These are phyloP conservation scores for Coniochaeta prunicola DNA, from an alignment of 2,329 filamentous ascomycete species.

Conservation along the genomic window DNA sequence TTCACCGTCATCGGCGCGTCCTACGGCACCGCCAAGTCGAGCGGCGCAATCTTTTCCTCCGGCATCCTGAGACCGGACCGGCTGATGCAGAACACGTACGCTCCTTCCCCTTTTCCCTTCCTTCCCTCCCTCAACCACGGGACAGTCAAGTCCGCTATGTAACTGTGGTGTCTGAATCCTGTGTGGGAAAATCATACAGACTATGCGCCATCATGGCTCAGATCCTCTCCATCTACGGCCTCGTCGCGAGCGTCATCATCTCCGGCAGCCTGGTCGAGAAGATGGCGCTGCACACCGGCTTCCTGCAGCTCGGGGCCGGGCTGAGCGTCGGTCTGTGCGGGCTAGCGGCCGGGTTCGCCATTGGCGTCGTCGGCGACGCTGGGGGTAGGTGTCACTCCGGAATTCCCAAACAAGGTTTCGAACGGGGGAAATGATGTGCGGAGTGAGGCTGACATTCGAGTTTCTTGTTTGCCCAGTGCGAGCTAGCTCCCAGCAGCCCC, in stretches of 20 bases:
- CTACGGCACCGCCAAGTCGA: constrained; percentile 98
- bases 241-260: constrained; percentile 82
- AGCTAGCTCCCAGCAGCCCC: constrained; percentile 75
- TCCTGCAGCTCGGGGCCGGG: constrained; percentile 81
- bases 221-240: constrained; percentile 99
- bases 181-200: constrained; percentile 11
- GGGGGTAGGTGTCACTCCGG: constrained; percentile 36
- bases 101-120: background rate
- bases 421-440: too few relatives aligned
- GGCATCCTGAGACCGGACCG: constrained; percentile 95
- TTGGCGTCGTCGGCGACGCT: constrained; percentile 82
- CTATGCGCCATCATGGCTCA: constrained; percentile 99
- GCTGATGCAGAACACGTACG: constrained; percentile 91
- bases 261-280: constrained; percentile 70
- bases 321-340: constrained; percentile 74
- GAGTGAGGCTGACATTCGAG: too few relatives aligned
- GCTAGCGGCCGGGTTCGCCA: constrained; percentile 78
- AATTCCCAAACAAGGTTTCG: too few relatives aligned
- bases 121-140: background rate
- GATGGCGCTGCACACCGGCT: constrained; percentile 68
- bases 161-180: constrained; percentile 4
- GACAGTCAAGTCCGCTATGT: constrained; percentile 17
- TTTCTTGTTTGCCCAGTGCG: too few relatives aligned
- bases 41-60: constrained; percentile 97
- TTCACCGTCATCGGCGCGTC: constrained; percentile 64